phyloP scores from a whole-genome alignment of 1,139 yeast species.

The Hyphopichia khmerensis region DNA sequence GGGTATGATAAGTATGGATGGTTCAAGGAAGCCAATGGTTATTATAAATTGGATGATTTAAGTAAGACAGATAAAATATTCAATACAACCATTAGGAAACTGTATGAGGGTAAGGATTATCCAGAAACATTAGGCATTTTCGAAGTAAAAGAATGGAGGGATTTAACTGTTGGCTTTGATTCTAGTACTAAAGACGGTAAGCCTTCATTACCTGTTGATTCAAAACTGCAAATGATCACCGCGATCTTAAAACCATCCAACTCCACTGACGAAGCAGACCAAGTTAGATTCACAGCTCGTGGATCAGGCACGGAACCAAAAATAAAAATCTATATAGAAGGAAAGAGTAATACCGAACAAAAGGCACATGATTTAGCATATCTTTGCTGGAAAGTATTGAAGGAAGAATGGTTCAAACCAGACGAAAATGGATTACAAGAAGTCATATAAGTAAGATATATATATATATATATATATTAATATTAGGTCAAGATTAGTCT shows the following conservation, averaged over 20 bases:
- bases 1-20: slow-evolving; percentile 72
- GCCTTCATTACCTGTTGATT: slow-evolving; percentile 71
- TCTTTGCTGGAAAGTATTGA: slow-evolving; percentile 66
- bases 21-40: slow-evolving; percentile 84
- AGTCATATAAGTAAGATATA: slow-evolving; percentile 15
- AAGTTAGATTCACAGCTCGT: slow-evolving; percentile 78
- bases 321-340: slow-evolving; percentile 87
- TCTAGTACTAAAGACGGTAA: slow-evolving; percentile 55
- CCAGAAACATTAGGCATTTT: slow-evolving; percentile 54
- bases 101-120: slow-evolving; percentile 23
- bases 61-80: slow-evolving; percentile 54
- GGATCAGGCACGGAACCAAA: slow-evolving; percentile 98
- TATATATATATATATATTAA: too few relatives aligned
- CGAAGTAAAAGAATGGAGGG: slow-evolving; percentile 68
- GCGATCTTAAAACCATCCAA: slow-evolving; percentile 40
- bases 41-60: slow-evolving; percentile 66
- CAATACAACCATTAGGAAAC: slow-evolving; percentile 42
- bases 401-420: slow-evolving; percentile 60
- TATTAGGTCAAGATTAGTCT: too few relatives aligned
- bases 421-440: slow-evolving; percentile 37
- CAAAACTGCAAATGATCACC: slow-evolving; percentile 84
- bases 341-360: slow-evolving; percentile 45
- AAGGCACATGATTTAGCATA: slow-evolving; percentile 54
- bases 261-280: slow-evolving; percentile 2
- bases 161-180: slow-evolving; percentile 80